Conservation (phyloP, 208 protist species). For the Leishmania tropica region DNA sequence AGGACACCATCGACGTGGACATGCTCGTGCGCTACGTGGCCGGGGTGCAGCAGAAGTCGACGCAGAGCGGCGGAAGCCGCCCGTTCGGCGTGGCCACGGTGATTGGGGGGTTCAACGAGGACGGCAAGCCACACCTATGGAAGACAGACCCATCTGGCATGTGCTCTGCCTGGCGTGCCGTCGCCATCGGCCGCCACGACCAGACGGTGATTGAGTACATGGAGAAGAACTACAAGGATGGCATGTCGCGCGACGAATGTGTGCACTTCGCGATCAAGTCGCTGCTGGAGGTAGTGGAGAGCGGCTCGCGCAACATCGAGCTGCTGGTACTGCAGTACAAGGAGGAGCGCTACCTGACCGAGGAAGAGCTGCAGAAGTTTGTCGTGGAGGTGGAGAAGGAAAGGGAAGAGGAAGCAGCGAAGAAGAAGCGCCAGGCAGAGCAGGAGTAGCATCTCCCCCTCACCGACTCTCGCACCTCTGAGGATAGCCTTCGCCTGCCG, state of each 20-base stretch:
- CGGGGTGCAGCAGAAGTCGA: constrained; percentile 98
- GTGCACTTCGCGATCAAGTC: constrained; percentile 98
- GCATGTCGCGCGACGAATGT: constrained; percentile 90
- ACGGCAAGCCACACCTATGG: constrained; percentile 94
- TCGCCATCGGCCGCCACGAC: constrained; percentile 93
- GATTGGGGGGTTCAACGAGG: constrained; percentile 98
- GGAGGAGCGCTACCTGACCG: constrained; percentile 66
- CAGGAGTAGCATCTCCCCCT: constrained; percentile 55
- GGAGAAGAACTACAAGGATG: constrained; percentile 98
- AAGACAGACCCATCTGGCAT: constrained; percentile 91
- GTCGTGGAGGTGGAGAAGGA: constrained; percentile 88
- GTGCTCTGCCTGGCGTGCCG: constrained; percentile 82
- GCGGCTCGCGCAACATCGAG: constrained; percentile 91
- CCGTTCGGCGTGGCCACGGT: constrained; percentile 99
- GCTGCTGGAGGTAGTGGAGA: constrained; percentile 98
- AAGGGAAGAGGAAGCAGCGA: constrained; percentile 84
- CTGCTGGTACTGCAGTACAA: constrained; percentile 82
- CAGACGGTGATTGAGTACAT: constrained; percentile 99
- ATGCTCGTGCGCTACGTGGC: constrained; percentile 99
- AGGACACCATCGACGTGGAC: constrained; percentile 98
- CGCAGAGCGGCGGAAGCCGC: constrained; percentile 98
- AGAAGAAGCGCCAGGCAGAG: constrained; percentile 80
- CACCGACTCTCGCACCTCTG: background rate
- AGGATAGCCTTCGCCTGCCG: background rate
- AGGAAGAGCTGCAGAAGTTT: constrained; percentile 81